Percentiles rank a stretch among this genome's conserved stretches.
phyloP scores from a whole-genome alignment of 345 rosid genomes.

The Turritis glabra region DNA sequence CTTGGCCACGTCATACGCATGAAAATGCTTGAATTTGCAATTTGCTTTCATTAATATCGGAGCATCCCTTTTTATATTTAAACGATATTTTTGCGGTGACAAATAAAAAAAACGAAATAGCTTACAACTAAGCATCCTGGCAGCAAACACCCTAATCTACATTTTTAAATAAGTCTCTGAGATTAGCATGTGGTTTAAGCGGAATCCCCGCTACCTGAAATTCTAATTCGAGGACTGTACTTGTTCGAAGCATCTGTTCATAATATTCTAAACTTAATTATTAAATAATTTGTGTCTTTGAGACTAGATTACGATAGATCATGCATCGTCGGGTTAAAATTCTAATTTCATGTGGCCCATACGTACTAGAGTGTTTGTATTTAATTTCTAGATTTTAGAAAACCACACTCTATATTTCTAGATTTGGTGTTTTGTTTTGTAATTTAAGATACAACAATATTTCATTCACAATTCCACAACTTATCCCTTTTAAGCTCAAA shows the following conservation, averaged over 20 bases:
- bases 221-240: constrained; percentile 36
- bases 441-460: background rate
- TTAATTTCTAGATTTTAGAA: background rate
- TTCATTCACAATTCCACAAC: background rate
- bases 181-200: constrained; percentile 50
- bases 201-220: constrained; percentile 51
- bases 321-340: background rate
- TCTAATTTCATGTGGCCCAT: background rate
- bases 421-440: background rate
- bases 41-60: background rate
- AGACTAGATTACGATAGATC: background rate
- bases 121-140: constrained; percentile 32
- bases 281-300: background rate
- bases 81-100: constrained; percentile 1
- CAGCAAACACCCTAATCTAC: constrained; percentile 25
- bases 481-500: background rate
- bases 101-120: background rate
- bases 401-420: background rate
- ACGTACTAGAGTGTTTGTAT: background rate
- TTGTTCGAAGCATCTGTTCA: constrained; percentile 27
- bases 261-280: constrained; percentile 2
- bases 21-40: background rate
- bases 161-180: constrained; percentile 6
- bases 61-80: background rate
- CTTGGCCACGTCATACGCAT: background rate